Base-by-base conservation (phyloP, 2,329 filamentous ascomycete genomes). In the Colletotrichum lentis region DNA sequence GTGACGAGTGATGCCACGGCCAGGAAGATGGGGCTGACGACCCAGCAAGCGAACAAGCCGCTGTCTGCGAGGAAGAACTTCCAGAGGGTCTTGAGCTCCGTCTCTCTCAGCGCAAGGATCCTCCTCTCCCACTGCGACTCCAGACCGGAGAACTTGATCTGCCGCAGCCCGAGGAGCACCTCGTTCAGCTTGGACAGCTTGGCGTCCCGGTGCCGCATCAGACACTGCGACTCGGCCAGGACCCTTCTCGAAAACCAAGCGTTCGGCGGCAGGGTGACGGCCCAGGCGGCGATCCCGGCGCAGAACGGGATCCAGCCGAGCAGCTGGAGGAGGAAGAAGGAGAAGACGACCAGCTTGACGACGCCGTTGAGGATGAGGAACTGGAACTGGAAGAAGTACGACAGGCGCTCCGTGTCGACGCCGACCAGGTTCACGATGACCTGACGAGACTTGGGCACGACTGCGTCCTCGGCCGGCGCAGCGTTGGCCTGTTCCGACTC, bases 121-220 rank as follows among this genome's bases (percentile, higher is more conserved):
- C 89, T 90, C n/a, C 84, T 82, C 75, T 93, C 88, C 92, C 92
- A 95, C 72, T 91, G 87, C 22, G 82, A 80, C 76, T 95, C 92
- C 2, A 93, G 78, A 0, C 92, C 92, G 0, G 91, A 91, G 72
- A 95, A 94, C 74, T 96, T 96, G 79, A 96, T 93, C 77, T 96
- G 92, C 1, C 91, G 87, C 71, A 95, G 94, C 7, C 92, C 92
- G 72, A 91, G 86, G 1, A 96, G 80, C 0, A 90, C 91, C 76
- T 96, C 92, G 1, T 91, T 91, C 37, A 96, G 85, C 16, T 93
- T 85, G 0, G 86, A 89, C 78, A 94, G 84, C 77, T 94, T 95
- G 62, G 88, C 83, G 76, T 95, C 92, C 50, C 92, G 84, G 35
- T 89, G 83, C 74, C 90, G 91, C 91, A 94, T 94, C 57, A 95